Percentiles rank a stretch among this genome's conserved stretches.
These are phyloP conservation scores for Hericium rajendrae DNA, from an alignment of 768 basidiomycete species.

Conservation along the genomic window DNA sequence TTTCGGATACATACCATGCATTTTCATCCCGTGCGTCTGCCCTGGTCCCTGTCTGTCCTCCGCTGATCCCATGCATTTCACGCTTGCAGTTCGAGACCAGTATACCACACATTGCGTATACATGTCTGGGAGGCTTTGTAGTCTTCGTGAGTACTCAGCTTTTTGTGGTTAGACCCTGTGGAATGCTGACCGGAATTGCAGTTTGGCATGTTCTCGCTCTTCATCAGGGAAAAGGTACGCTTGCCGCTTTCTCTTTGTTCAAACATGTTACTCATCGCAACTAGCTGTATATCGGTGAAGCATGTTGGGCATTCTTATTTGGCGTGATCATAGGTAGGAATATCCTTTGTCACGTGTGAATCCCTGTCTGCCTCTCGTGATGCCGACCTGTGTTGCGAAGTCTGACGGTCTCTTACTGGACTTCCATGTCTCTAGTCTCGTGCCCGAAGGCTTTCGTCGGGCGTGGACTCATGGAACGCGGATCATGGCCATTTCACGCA, in stretches of 20 bases:
- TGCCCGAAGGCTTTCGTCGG: background rate
- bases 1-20: conserved; percentile 23
- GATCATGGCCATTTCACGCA: too few species aligned
- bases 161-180: background rate
- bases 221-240: conserved; percentile 76
- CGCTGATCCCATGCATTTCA: conserved; percentile 1
- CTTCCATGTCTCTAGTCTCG: background rate
- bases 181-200: conserved; percentile 19
- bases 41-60: background rate
- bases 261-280: background rate
- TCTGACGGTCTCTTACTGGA: background rate
- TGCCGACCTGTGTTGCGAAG: too few species aligned
- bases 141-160: conserved; percentile 44
- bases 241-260: background rate
- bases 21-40: conserved; percentile 38
- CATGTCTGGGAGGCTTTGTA: conserved; percentile 73
- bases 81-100: conserved; percentile 44
- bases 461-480: too few species aligned
- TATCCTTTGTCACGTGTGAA: too few species aligned
- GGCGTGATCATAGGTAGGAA: conserved; percentile 77
- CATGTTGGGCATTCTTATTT: conserved; percentile 89
- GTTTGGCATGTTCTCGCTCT: conserved; percentile 94
- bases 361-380: too few species aligned
- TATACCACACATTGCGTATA: conserved; percentile 67
- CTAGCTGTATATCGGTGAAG: conserved; percentile 90